phyloP scores from a whole-genome alignment of 2,329 filamentous ascomycete genomes.

The Chrysoporthe cubensis region DNA sequence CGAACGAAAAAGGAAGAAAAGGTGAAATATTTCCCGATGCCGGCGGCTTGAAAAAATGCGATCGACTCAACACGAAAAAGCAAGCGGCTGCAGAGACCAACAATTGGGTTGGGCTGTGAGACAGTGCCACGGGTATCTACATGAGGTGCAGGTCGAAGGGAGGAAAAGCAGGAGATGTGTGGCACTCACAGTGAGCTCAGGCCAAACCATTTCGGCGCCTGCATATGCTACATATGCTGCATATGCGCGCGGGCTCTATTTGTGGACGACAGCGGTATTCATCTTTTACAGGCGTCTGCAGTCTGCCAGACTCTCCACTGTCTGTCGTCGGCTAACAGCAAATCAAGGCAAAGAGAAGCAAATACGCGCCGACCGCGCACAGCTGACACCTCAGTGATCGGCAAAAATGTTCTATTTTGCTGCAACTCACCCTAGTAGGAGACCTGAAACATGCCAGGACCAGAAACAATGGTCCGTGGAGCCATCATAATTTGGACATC shows the following conservation, averaged over 20 bases:
- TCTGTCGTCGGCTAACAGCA: neutral
- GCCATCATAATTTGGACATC: neutral
- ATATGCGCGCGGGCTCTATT: neutral
- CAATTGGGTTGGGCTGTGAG: constrained; percentile 12
- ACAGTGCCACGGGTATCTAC: constrained; percentile 15
- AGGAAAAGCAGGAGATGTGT: neutral
- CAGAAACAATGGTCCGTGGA: neutral
- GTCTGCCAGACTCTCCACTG: neutral
- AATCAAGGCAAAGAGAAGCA: constrained; percentile 21
- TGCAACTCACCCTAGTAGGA: neutral
- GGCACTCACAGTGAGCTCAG: neutral
- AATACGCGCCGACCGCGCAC: neutral
- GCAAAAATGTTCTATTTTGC: neutral
- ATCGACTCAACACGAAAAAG: neutral
- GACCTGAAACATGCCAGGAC: neutral
- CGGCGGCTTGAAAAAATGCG: neutral
- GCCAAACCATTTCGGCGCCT: no score
- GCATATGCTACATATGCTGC: no score
- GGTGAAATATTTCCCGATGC: neutral
- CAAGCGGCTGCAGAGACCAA: neutral
- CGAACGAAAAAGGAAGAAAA: constrained; percentile 5
- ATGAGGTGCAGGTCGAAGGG: neutral
- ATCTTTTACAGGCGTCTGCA: neutral
- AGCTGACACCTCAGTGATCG: constrained; percentile 19
- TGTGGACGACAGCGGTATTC: neutral